Evolutionary conservation across 1,284 basidiomycete genomes (phyloP).

Genomic region (Fomitiporia mediterranea): DNA sequence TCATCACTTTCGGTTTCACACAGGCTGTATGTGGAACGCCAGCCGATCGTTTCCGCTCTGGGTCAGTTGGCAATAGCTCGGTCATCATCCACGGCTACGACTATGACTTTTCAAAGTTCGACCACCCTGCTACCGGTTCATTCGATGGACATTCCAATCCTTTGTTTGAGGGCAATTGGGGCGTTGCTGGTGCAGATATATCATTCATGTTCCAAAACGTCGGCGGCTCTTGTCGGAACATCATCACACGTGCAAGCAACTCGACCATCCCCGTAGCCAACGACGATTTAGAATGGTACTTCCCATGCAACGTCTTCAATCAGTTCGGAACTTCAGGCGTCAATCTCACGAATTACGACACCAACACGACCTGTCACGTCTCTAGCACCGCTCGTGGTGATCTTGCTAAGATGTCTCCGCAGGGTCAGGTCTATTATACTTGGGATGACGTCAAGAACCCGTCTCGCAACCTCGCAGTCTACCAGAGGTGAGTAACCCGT

Average conservation of each 20-base stretch:
- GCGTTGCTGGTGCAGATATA: slow-evolving; percentile 80
- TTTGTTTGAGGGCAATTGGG: slow-evolving; percentile 72
- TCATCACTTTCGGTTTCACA: slow-evolving; percentile 99
- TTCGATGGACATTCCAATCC: slow-evolving; percentile 85
- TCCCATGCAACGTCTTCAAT: slow-evolving; percentile 88
- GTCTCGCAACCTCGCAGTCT: slow-evolving; percentile 82
- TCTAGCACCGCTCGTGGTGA: slow-evolving; percentile 47
- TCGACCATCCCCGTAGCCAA: slow-evolving; percentile 63
- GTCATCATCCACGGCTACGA: slow-evolving; percentile 92
- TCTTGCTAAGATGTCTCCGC: slow-evolving; percentile 46
- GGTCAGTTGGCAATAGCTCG: slow-evolving; percentile 72
- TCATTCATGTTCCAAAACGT: slow-evolving; percentile 94
- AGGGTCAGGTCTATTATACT: slow-evolving; percentile 89
- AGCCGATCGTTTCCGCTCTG: slow-evolving; percentile 75
- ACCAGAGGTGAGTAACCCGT: slow-evolving; percentile 65
- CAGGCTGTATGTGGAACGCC: slow-evolving; percentile 88
- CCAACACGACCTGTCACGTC: slow-evolving; percentile 69
- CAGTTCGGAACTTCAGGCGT: slow-evolving; percentile 62
- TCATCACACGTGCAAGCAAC: slow-evolving; percentile 69
- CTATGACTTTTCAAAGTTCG: slow-evolving; percentile 87
- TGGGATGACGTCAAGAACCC: slow-evolving; percentile 81
- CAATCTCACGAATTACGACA: slow-evolving; percentile 69
- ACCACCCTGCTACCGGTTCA: slow-evolving; percentile 65
- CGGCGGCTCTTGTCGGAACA: slow-evolving; percentile 73
- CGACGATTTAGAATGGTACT: slow-evolving; percentile 78